Base-by-base conservation (phyloP, 179 eudicot species). In the Beta corolliflora region DNA sequence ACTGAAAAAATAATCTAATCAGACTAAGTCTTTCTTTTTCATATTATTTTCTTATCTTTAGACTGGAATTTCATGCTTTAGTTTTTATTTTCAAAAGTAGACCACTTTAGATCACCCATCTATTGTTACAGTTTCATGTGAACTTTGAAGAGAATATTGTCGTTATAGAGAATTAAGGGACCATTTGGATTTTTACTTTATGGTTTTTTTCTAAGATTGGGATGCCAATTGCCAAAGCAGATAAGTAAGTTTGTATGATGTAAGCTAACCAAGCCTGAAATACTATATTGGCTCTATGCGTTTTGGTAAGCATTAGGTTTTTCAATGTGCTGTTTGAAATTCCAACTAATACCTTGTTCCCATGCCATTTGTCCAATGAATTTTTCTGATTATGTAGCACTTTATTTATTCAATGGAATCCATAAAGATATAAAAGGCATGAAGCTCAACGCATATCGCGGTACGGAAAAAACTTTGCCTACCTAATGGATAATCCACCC, bases 261-360 rank as follows among this genome's bases (percentile, higher is more conserved):
- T 18, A 76, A 67, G 77, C 77, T 66, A 76, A 9, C 52, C 52
- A 53, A 36, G 41, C 59, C 52, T 70, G 29, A 50, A 83, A 44
- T 64, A 71, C 58, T 74, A 77, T 55, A 21, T 77, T 84, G 87
- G 81, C 84, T 73, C 12, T 41, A 73, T 78, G 67, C 68, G 55
- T 19, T 56, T 66, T 81, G 82, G 76, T 81, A 15, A 55, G 70
- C 14, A 72, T 81, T 77, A 23, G 79, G 68, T 55, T 64, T 70
- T 77, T 54, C 18, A 71, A 67, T 81, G 75, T 77, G 73, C 81
- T 44, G 13, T 58, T 18, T 65, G 7, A 29, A 53, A 29, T 56
- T 84, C 72, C 72, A 77, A 77, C 82, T 81, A 78, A 45, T 59
- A 70, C 12, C 73, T 84, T 84, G 87, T 84, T 84, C 23, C 23